phyloP scores from a whole-genome alignment of 208 protist species.

The Acanthamoeba healyi region DNA sequence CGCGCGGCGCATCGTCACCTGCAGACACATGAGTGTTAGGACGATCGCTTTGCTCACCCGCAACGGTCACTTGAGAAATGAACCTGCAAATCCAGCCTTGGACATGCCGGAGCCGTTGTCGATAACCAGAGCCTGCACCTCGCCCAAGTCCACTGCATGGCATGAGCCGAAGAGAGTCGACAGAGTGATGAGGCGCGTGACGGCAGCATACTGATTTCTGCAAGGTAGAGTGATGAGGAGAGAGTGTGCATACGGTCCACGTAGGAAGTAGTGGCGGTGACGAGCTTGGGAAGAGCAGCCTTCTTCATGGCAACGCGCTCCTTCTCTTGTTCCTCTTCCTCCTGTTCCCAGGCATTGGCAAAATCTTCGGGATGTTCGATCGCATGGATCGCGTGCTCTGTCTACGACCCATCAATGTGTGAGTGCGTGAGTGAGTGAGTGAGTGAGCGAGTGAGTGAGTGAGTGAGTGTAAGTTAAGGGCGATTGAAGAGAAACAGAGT shows the following conservation, averaged over 20 bases:
- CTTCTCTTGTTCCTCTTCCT: neutral
- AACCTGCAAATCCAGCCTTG: constrained; percentile 88
- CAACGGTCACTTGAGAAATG: too few relatives aligned
- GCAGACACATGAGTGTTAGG: too few relatives aligned
- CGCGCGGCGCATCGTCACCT: constrained; percentile 97
- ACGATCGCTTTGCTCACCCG: too few relatives aligned
- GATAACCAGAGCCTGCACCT: constrained; percentile 80
- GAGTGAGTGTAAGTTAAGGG: too few relatives aligned
- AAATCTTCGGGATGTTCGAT: constrained; percentile 40
- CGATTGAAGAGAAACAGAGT: too few relatives aligned
- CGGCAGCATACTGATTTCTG: neutral
- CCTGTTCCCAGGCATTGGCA: too few relatives aligned
- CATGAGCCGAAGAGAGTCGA: constrained; percentile 75
- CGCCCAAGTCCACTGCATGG: constrained; percentile 82
- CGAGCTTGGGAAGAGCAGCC: neutral
- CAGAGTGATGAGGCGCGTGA: neutral
- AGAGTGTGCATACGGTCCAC: neutral
- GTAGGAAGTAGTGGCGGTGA: neutral
- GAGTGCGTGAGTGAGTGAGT: too few relatives aligned
- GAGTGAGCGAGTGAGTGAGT: too few relatives aligned
- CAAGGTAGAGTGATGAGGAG: neutral
- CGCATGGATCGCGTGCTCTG: constrained; percentile 49
- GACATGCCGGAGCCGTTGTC: constrained; percentile 82
- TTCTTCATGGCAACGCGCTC: neutral
- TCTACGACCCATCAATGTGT: neutral